Evolutionary conservation across 495 filamentous ascomycete species (phyloP).

Genomic region (Parmelia sp.): DNA sequence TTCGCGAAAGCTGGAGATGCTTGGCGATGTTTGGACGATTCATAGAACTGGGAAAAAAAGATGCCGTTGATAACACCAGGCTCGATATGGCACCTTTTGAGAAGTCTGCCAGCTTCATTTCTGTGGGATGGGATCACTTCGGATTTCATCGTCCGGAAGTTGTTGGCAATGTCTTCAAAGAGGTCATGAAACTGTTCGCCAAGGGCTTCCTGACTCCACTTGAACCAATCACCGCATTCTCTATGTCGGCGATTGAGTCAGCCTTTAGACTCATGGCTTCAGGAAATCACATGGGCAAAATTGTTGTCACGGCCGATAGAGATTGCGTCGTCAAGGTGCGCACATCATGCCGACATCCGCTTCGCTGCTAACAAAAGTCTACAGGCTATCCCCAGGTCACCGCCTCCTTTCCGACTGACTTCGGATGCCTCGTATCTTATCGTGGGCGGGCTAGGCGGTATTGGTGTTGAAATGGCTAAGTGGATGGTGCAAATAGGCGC

Average conservation of each 20-base stretch:
- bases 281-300: constrained; percentile 20
- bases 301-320: constrained; percentile 17
- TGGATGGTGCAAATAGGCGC: constrained; percentile 54
- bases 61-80: constrained; percentile 32
- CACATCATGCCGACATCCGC: background rate
- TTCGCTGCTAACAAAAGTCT: background rate
- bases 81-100: constrained; percentile 16
- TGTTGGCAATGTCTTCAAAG: constrained; percentile 35
- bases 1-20: constrained; percentile 24
- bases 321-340: constrained; percentile 21
- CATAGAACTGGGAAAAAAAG: constrained; percentile 41
- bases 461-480: constrained; percentile 51
- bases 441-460: constrained; percentile 40
- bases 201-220: constrained; percentile 1
- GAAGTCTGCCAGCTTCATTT: constrained; percentile 31
- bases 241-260: constrained; percentile 34
- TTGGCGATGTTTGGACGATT: constrained; percentile 41
- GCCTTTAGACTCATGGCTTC: constrained; percentile 43
- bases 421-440: constrained; percentile 32
- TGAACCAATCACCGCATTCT: constrained; percentile 14
- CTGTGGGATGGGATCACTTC: constrained; percentile 42
- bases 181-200: constrained; percentile 27
- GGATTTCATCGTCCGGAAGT: constrained; percentile 33
- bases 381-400: constrained; percentile 8
- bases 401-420: constrained; percentile 15